phyloP scores from a whole-genome alignment of 495 filamentous ascomycete species.

The Cercophora sp. region DNA sequence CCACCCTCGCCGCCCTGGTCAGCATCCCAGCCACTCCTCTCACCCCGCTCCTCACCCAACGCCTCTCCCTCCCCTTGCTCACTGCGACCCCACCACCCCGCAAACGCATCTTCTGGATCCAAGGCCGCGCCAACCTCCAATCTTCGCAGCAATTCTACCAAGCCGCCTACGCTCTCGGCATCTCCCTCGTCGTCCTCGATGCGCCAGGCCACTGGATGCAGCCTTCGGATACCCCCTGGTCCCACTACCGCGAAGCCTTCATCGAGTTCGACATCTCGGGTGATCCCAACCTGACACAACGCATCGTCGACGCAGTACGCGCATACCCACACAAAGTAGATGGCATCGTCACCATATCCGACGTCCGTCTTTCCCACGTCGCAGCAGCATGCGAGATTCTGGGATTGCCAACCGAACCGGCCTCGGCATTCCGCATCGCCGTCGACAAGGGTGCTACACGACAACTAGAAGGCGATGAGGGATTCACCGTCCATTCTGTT shows the following conservation, averaged over 20 bases:
- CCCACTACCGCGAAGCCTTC: conserved; percentile 24
- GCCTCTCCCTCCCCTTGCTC: conserved; percentile 26
- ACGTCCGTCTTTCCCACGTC: conserved; percentile 18
- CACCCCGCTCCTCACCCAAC: conserved; percentile 11
- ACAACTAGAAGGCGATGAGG: conserved; percentile 8
- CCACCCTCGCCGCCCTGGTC: no score
- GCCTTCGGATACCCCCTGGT: conserved; percentile 8
- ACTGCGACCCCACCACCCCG: neutral
- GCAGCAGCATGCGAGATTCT: conserved; percentile 17
- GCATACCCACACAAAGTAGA: conserved; percentile 17
- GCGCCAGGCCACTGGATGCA: conserved; percentile 36
- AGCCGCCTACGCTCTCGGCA: conserved; percentile 30
- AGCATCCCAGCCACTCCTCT: no score
- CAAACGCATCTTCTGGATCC: conserved; percentile 19
- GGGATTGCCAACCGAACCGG: conserved; percentile 13
- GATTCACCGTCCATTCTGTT: neutral
- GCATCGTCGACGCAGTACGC: conserved; percentile 19
- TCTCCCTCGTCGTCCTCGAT: conserved; percentile 33
- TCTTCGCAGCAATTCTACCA: conserved; percentile 10
- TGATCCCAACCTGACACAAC: conserved; percentile 11
- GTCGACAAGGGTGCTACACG: conserved; percentile 21
- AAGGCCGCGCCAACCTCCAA: conserved; percentile 19
- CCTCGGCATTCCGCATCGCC: conserved; percentile 16
- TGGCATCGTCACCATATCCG: conserved; percentile 26
- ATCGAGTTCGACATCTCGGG: conserved; percentile 19